phyloP scores from a whole-genome alignment of 306 rosid genomes.

The Quillaja saponaria region DNA sequence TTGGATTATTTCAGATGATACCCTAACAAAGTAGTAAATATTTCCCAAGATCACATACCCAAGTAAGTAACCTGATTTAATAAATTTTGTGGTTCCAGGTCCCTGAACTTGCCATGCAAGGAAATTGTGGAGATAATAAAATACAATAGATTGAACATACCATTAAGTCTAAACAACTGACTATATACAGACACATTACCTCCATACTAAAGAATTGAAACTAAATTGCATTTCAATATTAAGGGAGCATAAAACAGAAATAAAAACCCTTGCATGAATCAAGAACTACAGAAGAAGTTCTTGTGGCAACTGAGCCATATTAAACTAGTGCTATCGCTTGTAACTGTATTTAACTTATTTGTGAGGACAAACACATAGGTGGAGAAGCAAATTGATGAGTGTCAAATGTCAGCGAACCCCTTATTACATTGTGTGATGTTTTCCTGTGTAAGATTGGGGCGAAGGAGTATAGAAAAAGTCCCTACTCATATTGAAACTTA shows the following conservation, averaged over 20 bases:
- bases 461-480: no score
- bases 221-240: not conserved
- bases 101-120: not conserved
- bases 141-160: not conserved
- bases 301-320: not conserved
- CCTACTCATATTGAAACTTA: slow-evolving; percentile 7
- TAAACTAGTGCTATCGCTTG: not conserved
- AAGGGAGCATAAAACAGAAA: not conserved
- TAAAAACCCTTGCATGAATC: not conserved
- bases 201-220: not conserved
- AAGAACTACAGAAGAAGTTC: not conserved
- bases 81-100: not conserved
- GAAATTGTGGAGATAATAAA: not conserved
- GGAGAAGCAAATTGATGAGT: no score
- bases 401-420: no score
- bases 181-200: not conserved
- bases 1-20: no score
- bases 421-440: no score
- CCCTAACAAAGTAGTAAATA: no score
- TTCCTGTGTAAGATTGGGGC: no score
- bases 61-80: not conserved
- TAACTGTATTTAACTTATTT: not conserved
- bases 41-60: no score
- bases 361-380: not conserved
- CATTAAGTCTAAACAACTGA: no score